Conservation (phyloP, 306 rosid species). For the Oxytropis ochrocephala region DNA sequence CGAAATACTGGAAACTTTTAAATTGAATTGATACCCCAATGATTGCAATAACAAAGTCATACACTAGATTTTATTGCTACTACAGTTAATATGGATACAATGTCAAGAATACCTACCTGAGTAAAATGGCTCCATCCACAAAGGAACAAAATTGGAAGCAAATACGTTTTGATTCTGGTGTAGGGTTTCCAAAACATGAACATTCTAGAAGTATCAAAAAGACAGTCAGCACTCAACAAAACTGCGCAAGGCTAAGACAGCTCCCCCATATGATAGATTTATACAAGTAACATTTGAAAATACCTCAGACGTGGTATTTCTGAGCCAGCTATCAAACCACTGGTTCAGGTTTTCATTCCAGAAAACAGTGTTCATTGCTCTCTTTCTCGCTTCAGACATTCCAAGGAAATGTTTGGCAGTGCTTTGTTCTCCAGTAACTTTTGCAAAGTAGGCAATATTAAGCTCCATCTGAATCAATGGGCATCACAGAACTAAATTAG, state of each 20-base stretch:
- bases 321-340: slow-evolving; percentile 91
- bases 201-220: slow-evolving; percentile 37
- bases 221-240: slow-evolving; percentile 18
- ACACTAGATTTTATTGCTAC: neutral
- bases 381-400: slow-evolving; percentile 51
- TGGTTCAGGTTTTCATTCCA: slow-evolving; percentile 66
- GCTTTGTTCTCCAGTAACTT: slow-evolving; percentile 48
- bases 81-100: neutral
- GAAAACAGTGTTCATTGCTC: slow-evolving; percentile 63
- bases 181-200: slow-evolving; percentile 47
- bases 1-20: neutral
- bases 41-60: neutral
- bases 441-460: slow-evolving; percentile 68
- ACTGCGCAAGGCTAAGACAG: neutral
- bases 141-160: slow-evolving; percentile 86
- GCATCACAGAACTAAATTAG: slow-evolving; percentile 12
- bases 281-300: neutral
- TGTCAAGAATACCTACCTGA: slow-evolving; percentile 56
- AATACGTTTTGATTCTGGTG: slow-evolving; percentile 57
- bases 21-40: neutral
- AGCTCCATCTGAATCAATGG: slow-evolving; percentile 66
- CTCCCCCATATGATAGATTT: neutral
- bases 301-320: slow-evolving; percentile 32
- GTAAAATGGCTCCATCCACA: slow-evolving; percentile 78
- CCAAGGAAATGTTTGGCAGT: slow-evolving; percentile 36